These are phyloP conservation scores for Gastrolobium bilobum DNA, from an alignment of 306 rosid genomes.

Conservation along the genomic window DNA sequence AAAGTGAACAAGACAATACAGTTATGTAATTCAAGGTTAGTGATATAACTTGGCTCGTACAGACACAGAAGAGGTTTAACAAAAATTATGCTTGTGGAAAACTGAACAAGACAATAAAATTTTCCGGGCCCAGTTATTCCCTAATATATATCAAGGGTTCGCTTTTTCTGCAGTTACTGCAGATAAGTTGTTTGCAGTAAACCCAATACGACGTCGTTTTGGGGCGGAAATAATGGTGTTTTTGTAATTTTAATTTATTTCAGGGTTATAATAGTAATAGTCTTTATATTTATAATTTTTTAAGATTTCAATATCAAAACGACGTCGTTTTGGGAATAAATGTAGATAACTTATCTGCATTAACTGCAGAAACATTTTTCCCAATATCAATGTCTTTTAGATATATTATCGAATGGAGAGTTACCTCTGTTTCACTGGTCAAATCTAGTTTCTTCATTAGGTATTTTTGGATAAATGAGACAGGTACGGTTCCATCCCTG, in stretches of 20 bases:
- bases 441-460: constrained; percentile 82
- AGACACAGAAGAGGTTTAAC: not conserved
- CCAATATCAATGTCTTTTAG: constrained; percentile 34
- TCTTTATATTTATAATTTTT: no score
- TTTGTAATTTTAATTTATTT: no score
- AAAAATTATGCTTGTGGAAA: constrained; percentile 17
- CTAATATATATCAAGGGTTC: no score
- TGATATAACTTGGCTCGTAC: not conserved
- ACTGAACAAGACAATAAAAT: constrained; percentile 17
- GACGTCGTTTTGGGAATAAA: no score
- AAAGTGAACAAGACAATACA: constrained; percentile 3
- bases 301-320: no score
- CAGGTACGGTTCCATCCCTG: constrained; percentile 91
- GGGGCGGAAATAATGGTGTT: no score
- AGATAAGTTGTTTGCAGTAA: no score
- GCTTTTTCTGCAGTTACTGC: no score
- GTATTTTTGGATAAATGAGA: constrained; percentile 82
- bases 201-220: no score
- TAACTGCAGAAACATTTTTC: no score
- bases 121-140: not conserved
- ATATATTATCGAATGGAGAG: not conserved
- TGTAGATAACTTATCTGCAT: no score
- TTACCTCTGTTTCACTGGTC: constrained; percentile 82
- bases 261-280: no score
- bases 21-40: not conserved